Conservation (phyloP, 495 filamentous ascomycete genomes). For the Articulospora tetracladia region DNA sequence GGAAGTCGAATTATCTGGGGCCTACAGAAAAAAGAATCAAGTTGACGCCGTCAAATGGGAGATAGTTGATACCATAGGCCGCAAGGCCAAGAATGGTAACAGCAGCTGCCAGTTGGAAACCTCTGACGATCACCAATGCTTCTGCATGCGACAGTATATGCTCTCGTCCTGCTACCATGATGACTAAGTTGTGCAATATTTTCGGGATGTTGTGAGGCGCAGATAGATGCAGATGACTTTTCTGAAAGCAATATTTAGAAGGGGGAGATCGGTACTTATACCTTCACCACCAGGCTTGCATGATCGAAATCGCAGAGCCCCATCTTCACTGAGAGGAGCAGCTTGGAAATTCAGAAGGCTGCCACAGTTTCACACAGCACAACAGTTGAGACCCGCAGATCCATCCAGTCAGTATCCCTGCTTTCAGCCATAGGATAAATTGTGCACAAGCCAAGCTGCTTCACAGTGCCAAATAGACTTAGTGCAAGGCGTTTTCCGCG, state of each 20-base stretch:
- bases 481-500: background rate
- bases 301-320: background rate
- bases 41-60: slow-evolving; percentile 27
- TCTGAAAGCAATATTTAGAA: background rate
- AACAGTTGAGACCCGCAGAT: background rate
- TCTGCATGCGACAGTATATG: slow-evolving; percentile 41
- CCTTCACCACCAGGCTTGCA: background rate
- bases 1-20: too few relatives aligned
- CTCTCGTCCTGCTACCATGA: background rate
- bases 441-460: background rate
- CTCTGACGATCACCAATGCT: slow-evolving; percentile 53
- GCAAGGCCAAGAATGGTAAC: slow-evolving; percentile 63
- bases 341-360: background rate
- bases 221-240: background rate
- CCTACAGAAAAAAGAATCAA: slow-evolving; percentile 40
- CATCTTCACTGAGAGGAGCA: background rate
- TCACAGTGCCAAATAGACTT: background rate
- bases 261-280: background rate
- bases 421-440: background rate
- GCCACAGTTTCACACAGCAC: background rate
- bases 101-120: slow-evolving; percentile 58
- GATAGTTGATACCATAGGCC: slow-evolving; percentile 50
- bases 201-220: background rate
- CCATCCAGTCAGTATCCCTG: background rate
- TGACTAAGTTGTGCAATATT: background rate